Conservation (phyloP, 345 rosid genomes). For the Euphorbia peplus region DNA sequence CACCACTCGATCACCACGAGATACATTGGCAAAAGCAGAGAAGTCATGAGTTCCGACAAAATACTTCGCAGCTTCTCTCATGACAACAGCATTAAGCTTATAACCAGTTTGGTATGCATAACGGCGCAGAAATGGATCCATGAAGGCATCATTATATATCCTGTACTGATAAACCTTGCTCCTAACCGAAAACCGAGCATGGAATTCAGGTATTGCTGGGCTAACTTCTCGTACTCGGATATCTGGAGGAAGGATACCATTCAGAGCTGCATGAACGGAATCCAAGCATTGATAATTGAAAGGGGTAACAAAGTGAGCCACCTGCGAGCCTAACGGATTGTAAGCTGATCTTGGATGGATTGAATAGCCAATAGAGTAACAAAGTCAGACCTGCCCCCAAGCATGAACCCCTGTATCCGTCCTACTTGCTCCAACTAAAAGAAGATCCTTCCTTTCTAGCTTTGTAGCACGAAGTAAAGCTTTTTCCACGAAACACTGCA, state of each 20-base stretch:
- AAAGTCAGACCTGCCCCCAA: conserved; percentile 78
- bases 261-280: conserved; percentile 63
- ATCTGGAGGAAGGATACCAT: conserved; percentile 81
- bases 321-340: conserved; percentile 45
- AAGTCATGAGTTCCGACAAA: conserved; percentile 74
- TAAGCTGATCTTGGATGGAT: conserved; percentile 25
- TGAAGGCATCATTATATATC: conserved; percentile 64
- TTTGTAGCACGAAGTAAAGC: conserved; percentile 65
- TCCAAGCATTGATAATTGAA: conserved; percentile 70
- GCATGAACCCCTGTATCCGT: conserved; percentile 98
- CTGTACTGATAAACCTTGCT: conserved; percentile 80
- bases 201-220: conserved; percentile 71
- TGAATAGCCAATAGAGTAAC: conserved; percentile 20
- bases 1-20: conserved; percentile 58
- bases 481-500: conserved; percentile 70
- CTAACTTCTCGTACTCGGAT: conserved; percentile 78
- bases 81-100: conserved; percentile 51
- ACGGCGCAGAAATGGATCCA: conserved; percentile 79
- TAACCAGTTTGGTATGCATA: conserved; percentile 59
- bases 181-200: conserved; percentile 74
- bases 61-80: conserved; percentile 67
- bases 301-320: conserved; percentile 88
- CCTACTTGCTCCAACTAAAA: conserved; percentile 78
- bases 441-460: conserved; percentile 61
- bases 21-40: conserved; percentile 84